These are phyloP conservation scores for Alternaria novae-zelandiae DNA, from an alignment of 2,329 filamentous ascomycete genomes.

Conservation along the genomic window DNA sequence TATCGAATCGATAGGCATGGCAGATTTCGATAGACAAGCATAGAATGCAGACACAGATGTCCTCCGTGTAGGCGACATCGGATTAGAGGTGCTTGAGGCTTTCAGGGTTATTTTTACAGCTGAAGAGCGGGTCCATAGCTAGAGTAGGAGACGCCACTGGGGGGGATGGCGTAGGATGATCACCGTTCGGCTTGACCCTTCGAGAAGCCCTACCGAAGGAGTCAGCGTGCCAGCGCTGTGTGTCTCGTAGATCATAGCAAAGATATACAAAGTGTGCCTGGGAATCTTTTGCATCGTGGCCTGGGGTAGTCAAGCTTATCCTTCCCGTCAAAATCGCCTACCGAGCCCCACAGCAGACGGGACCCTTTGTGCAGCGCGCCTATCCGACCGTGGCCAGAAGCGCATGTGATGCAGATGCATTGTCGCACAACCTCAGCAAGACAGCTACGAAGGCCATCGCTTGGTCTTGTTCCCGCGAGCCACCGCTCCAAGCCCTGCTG, in stretches of 20 bases:
- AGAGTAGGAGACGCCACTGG: constrained; percentile 3
- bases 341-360: constrained; percentile 14
- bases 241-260: not conserved
- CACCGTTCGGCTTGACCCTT: constrained; percentile 23
- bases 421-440: constrained; percentile 44
- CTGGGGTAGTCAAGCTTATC: not conserved
- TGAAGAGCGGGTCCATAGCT: constrained; percentile 1
- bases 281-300: not conserved
- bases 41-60: not conserved
- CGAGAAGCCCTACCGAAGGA: constrained; percentile 21
- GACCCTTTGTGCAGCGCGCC: constrained; percentile 8
- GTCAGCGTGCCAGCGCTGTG: not conserved
- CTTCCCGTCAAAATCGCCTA: constrained; percentile 2
- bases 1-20: constrained; percentile 8
- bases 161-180: constrained; percentile 12
- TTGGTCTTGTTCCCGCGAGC: constrained; percentile 22
- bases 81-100: constrained; percentile 18
- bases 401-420: constrained; percentile 43
- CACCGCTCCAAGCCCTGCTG: not conserved
- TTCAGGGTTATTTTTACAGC: constrained; percentile 17
- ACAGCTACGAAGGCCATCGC: constrained; percentile 26
- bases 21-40: not conserved
- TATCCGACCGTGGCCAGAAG: constrained; percentile 26
- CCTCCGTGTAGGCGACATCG: constrained; percentile 16
- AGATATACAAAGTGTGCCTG: not conserved